Conservation (phyloP, 1,284 basidiomycete species). For the Sanghuangporus weigelae region DNA sequence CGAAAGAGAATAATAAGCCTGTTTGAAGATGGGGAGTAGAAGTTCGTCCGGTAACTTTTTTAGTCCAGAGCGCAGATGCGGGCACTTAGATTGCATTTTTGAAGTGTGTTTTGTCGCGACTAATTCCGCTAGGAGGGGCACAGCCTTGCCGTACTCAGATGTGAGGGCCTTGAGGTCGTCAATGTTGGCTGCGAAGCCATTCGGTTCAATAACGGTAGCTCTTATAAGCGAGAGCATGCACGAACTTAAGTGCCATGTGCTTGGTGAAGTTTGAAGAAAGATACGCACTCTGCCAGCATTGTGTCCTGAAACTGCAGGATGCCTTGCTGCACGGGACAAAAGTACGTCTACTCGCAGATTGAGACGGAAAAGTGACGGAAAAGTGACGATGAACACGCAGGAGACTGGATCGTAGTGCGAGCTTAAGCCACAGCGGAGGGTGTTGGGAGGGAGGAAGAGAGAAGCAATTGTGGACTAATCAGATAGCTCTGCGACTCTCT, state of each 20-base stretch:
- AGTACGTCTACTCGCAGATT: neutral
- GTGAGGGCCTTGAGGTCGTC: constrained; percentile 8
- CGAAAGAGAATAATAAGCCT: constrained; percentile 6
- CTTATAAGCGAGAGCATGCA: neutral
- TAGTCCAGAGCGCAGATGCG: neutral
- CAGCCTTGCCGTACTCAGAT: constrained; percentile 1
- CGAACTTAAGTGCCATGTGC: neutral
- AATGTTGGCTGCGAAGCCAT: neutral
- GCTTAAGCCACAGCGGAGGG: neutral
- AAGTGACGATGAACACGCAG: neutral
- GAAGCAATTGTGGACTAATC: neutral
- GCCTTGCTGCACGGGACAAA: neutral
- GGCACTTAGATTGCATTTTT: neutral
- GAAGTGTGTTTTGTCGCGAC: neutral
- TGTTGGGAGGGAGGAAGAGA: neutral
- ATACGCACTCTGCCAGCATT: neutral
- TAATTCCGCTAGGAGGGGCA: constrained; percentile 7
- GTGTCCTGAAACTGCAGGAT: neutral
- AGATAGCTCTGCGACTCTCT: neutral
- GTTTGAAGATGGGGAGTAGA: constrained; percentile 2
- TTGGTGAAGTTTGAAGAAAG: neutral
- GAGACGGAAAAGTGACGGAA: neutral
- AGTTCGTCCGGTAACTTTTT: constrained; percentile 11
- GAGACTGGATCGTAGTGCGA: neutral
- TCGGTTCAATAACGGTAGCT: neutral